Evolutionary conservation across 345 rosid genomes (phyloP).

Genomic region (Eucalyptus marginata): DNA sequence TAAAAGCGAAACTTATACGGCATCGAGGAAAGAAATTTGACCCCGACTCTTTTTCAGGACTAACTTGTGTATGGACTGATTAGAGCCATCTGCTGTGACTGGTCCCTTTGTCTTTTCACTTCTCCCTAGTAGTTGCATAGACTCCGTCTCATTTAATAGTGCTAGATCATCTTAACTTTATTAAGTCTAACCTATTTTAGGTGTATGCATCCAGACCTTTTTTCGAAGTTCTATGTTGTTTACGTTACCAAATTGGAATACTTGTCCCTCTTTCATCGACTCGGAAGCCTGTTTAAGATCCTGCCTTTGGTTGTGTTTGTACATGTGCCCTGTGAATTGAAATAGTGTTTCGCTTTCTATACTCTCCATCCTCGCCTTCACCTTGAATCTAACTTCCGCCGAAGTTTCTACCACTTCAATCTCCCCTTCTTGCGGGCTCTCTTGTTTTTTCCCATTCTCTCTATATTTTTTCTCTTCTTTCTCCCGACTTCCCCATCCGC

Average conservation of each 20-base stretch:
- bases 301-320: not conserved
- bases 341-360: not conserved
- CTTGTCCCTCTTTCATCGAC: not conserved
- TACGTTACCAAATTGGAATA: not conserved
- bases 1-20: not conserved
- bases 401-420: not conserved
- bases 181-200: not conserved
- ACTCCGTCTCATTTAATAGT: not conserved
- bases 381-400: not conserved
- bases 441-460: not conserved
- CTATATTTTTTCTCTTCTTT: not conserved
- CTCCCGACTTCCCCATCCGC: not conserved
- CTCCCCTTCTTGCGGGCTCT: not conserved
- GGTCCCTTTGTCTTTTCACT: not conserved
- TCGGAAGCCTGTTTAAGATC: not conserved
- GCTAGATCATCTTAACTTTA: not conserved
- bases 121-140: not conserved
- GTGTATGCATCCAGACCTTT: too few relatives aligned
- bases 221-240: not conserved
- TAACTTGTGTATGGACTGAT: not conserved
- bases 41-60: not conserved
- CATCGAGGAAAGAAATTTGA: not conserved
- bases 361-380: not conserved
- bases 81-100: not conserved
- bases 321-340: not conserved